Evolutionary conservation across 768 basidiomycete species (phyloP).

Genomic region (Paxillus involutus): DNA sequence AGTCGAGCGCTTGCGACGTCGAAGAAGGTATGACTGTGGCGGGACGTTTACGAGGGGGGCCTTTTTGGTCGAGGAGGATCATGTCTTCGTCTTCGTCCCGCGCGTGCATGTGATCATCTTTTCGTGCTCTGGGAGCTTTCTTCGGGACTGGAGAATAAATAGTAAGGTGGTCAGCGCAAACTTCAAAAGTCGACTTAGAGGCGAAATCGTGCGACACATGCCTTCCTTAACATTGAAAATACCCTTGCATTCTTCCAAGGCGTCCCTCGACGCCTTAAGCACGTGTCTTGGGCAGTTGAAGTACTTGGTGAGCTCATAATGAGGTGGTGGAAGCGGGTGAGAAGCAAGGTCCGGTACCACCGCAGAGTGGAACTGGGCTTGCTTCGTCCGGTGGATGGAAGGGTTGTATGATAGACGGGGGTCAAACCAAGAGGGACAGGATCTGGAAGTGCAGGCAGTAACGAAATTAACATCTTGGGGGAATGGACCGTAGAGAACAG

Average conservation of each 20-base stretch:
- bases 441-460: slow-evolving; percentile 36
- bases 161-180: background rate
- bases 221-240: slow-evolving; percentile 81
- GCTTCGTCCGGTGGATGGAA: slow-evolving; percentile 86
- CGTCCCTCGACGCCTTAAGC: slow-evolving; percentile 54
- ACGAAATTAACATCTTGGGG: background rate
- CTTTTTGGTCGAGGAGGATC: slow-evolving; percentile 50
- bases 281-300: slow-evolving; percentile 75
- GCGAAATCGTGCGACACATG: slow-evolving; percentile 21
- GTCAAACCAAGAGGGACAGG: slow-evolving; percentile 73
- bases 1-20: slow-evolving; percentile 3
- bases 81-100: slow-evolving; percentile 59
- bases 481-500: background rate
- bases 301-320: slow-evolving; percentile 82
- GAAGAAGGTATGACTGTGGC: slow-evolving; percentile 5
- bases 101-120: slow-evolving; percentile 63
- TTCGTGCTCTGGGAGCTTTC: slow-evolving; percentile 51
- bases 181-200: background rate
- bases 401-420: slow-evolving; percentile 82
- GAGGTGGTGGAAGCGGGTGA: slow-evolving; percentile 81
- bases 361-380: slow-evolving; percentile 89
- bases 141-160: slow-evolving; percentile 53
- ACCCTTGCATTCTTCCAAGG: slow-evolving; percentile 60
- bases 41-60: slow-evolving; percentile 18
- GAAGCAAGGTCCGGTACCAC: slow-evolving; percentile 70